Evolutionary conservation across 2,329 filamentous ascomycete genomes (phyloP).

Genomic region (Aspergillus ibericus): DNA sequence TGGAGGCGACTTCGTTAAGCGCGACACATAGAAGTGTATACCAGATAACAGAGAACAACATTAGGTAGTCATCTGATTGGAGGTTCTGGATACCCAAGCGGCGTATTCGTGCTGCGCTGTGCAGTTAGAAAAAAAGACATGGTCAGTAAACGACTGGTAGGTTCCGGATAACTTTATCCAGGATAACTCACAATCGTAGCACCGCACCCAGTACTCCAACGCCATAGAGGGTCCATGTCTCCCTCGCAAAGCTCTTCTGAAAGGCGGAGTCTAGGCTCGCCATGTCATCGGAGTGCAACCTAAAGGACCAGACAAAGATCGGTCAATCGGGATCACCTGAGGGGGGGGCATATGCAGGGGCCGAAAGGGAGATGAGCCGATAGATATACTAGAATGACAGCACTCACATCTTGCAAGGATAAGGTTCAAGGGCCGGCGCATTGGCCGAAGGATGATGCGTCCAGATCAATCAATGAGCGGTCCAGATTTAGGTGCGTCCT

Average conservation of each 20-base stretch:
- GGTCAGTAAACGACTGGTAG: slow-evolving; percentile 1
- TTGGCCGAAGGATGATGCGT: neutral
- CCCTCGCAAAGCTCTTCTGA: slow-evolving; percentile 29
- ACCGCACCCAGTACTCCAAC: slow-evolving; percentile 39
- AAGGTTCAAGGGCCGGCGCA: neutral
- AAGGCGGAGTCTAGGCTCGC: slow-evolving; percentile 31
- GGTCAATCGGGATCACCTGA: slow-evolving; percentile 12
- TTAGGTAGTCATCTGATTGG: slow-evolving; percentile 58
- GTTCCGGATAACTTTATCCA: slow-evolving; percentile 4
- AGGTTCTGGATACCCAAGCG: slow-evolving; percentile 51
- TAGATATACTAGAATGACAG: slow-evolving; percentile 5
- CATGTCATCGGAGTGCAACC: slow-evolving; percentile 28
- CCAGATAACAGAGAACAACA: slow-evolving; percentile 55
- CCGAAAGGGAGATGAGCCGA: neutral
- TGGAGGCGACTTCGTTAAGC: slow-evolving; percentile 55
- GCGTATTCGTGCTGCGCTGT: slow-evolving; percentile 41
- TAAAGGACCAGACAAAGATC: slow-evolving; percentile 11
- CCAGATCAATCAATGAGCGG: neutral
- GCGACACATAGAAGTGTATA: slow-evolving; percentile 57
- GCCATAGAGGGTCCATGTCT: slow-evolving; percentile 45
- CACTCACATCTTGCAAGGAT: neutral
- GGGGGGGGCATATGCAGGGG: slow-evolving; percentile 3
- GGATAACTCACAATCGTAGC: slow-evolving; percentile 43
- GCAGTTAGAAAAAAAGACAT: slow-evolving; percentile 1
- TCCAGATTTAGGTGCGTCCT: neutral